Conservation (phyloP, 345 rosid genomes). For the Lepidium sativum region DNA sequence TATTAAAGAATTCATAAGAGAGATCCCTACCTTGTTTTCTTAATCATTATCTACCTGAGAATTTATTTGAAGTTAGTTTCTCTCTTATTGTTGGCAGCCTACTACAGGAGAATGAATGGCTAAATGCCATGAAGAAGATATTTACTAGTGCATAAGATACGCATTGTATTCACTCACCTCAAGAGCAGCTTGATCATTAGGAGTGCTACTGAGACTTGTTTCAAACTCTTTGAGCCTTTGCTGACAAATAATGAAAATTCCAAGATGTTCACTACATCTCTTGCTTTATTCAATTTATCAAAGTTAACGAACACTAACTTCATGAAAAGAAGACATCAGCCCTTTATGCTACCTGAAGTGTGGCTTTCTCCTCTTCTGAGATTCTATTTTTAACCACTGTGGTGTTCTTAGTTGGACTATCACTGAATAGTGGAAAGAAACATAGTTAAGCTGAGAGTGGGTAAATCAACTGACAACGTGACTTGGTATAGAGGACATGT, state of each 20-base stretch:
- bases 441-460: conserved; percentile 1
- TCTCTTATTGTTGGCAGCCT: background rate
- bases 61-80: background rate
- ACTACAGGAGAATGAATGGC: background rate
- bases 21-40: background rate
- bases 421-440: conserved; percentile 33
- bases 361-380: conserved; percentile 61
- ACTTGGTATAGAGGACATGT: background rate
- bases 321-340: background rate
- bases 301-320: background rate
- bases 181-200: conserved; percentile 63
- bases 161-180: conserved; percentile 54
- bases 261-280: background rate
- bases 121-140: conserved; percentile 3
- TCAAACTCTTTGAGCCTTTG: conserved; percentile 69
- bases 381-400: conserved; percentile 43
- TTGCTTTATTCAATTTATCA: background rate
- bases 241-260: conserved; percentile 33
- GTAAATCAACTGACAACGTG: background rate
- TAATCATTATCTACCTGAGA: background rate
- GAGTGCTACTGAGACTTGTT: conserved; percentile 42
- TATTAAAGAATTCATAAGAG: conserved; percentile 5
- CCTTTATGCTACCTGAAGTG: conserved; percentile 50
- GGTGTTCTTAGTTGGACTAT: conserved; percentile 42
- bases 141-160: background rate